A percentile compares a stretch with the other conserved stretches of the same genome.
These are phyloP conservation scores for Daldinia concentrica DNA, from an alignment of 495 filamentous ascomycete species.

Conservation along the genomic window DNA sequence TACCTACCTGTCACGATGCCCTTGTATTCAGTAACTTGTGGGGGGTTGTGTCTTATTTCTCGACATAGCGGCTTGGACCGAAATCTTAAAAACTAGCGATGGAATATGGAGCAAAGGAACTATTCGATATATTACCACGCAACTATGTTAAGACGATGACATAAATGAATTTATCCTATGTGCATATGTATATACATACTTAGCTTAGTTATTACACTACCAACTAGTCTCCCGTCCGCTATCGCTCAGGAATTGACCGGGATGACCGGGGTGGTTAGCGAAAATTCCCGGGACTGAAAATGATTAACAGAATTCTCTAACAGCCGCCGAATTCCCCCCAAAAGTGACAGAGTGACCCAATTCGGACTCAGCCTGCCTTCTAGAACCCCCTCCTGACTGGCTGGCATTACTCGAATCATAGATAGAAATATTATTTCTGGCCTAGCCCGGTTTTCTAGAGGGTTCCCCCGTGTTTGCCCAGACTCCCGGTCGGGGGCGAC, in stretches of 20 bases:
- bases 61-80: slow-evolving; percentile 6
- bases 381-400: slow-evolving; percentile 16
- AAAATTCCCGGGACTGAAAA: slow-evolving; percentile 22
- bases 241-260: slow-evolving; percentile 33
- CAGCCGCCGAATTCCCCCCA: slow-evolving; percentile 15
- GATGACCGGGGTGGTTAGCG: slow-evolving; percentile 25
- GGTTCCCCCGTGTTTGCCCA: slow-evolving; percentile 34
- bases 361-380: slow-evolving; percentile 28
- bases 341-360: slow-evolving; percentile 1
- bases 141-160: slow-evolving; percentile 1
- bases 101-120: background rate
- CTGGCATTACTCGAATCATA: slow-evolving; percentile 3
- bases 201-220: background rate
- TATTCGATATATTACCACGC: slow-evolving; percentile 13
- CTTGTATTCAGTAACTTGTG: background rate
- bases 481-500: slow-evolving; percentile 41
- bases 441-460: slow-evolving; percentile 30
- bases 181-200: background rate
- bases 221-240: slow-evolving; percentile 21
- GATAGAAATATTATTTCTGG: slow-evolving; percentile 25
- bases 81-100: slow-evolving; percentile 12
- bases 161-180: background rate
- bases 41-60: background rate
- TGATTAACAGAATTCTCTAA: background rate
- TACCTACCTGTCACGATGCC: background rate